A percentile compares a stretch with the other conserved stretches of the same genome.
These are phyloP conservation scores for Peronosclerospora sorghi DNA, from an alignment of 352 stramenopile genomes.

Conservation along the genomic window DNA sequence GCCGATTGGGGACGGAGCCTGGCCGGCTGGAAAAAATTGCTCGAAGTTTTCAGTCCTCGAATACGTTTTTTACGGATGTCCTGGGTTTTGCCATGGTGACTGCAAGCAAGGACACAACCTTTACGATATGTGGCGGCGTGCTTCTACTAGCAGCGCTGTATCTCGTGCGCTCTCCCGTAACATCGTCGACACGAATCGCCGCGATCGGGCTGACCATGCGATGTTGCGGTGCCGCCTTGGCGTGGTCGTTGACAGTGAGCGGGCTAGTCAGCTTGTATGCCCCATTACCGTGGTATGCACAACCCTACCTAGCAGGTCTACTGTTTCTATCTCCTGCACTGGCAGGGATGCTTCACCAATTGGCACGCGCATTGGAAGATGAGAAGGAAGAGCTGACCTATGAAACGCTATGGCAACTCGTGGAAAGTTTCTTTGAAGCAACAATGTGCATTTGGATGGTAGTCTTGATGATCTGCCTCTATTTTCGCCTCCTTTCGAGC, in stretches of 20 bases:
- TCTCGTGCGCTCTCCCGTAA: conserved; percentile 34
- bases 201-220: conserved; percentile 30
- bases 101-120: conserved; percentile 31
- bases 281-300: conserved; percentile 58
- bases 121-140: conserved; percentile 28
- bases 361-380: conserved; percentile 24
- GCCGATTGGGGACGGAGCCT: conserved; percentile 28
- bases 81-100: conserved; percentile 53
- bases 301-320: conserved; percentile 32
- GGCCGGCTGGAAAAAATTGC: conserved; percentile 44
- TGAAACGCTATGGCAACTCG: conserved; percentile 35
- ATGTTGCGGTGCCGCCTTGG: conserved; percentile 27
- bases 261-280: conserved; percentile 51
- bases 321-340: conserved; percentile 36
- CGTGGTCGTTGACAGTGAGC: conserved; percentile 25
- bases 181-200: conserved; percentile 21
- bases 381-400: conserved; percentile 10
- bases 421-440: conserved; percentile 55
- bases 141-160: conserved; percentile 34
- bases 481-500: conserved; percentile 35
- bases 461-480: conserved; percentile 27
- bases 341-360: conserved; percentile 43
- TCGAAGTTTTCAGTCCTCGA: conserved; percentile 41
- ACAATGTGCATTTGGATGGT: conserved; percentile 37
- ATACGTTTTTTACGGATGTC: conserved; percentile 70